Base-by-base conservation (phyloP, 495 filamentous ascomycete genomes). In the Talaromyces trachyspermus region DNA sequence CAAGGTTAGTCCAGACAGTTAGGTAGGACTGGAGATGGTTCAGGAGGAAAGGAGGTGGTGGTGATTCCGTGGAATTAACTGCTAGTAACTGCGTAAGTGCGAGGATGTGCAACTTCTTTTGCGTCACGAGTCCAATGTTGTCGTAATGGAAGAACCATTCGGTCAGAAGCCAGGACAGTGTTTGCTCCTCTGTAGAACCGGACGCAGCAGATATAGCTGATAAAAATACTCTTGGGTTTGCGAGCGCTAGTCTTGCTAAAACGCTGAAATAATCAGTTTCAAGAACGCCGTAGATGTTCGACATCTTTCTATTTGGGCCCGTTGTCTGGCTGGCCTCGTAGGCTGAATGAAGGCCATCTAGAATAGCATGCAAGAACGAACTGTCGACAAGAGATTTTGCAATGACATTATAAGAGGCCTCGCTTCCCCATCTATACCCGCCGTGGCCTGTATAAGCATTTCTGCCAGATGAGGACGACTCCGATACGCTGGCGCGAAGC, bases 101-200 rank as follows among this genome's bases (percentile, higher is more conserved):
- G 2, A 98, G 75, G 38, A 77, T 81, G 52, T 83, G 85, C 9
- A 96, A 73, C 64, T 98, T 98, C 64, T 85, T 79, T 33, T 82
- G 75, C 25, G 75, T 79, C 4, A 78, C 69, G 60, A 88, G 80
- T 32, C 77, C 81, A 61, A 94, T 88, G 59, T 78, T 83, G 55
- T 92, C 86, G 54, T 94, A 87, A 54, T 90, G 84, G 27, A 66
- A 63, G 66, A 96, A 95, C 92, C 92, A 98, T 62, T 94, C 89
- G 0, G 75, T 70, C 32, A 88, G 63, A 23, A 97, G 70, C 89
- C 89, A 95, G 14, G 66, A 60, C 33, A 83, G 64, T 51, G 74
- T 76, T 20, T 75, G 68, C 27, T 81, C 74, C 40, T 67, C 55
- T 2, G 60, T 37, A n/a, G 69, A 55, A 7, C 56, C 51, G 24